Percentiles rank a stretch among this genome's conserved stretches.
Conservation (phyloP, 352 stramenopile genomes). For the Phytophthora ramorum region DNA sequence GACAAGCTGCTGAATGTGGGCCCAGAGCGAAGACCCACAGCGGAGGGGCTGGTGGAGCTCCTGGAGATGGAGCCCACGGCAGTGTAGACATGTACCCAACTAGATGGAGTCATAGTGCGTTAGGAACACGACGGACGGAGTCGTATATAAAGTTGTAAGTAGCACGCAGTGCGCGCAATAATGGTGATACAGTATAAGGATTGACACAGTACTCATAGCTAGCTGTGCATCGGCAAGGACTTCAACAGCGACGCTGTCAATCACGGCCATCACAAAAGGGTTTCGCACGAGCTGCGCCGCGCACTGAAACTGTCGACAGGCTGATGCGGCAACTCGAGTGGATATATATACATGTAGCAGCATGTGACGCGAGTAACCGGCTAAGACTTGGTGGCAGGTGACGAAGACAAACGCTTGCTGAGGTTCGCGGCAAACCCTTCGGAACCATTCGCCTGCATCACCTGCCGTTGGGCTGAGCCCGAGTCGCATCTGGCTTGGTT, state of each 20-base stretch:
- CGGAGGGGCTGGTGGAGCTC: constrained; percentile 25
- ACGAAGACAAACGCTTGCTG: not conserved
- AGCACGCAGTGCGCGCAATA: not conserved
- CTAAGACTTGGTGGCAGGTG: not conserved
- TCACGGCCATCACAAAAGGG: no score
- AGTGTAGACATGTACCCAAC: not conserved
- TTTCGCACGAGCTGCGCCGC: no score
- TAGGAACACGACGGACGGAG: not conserved
- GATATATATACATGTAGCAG: not conserved
- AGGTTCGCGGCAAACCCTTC: not conserved
- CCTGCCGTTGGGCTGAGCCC: not conserved
- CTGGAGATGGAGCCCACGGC: constrained; percentile 4
- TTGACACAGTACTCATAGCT: not conserved
- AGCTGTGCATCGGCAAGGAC: not conserved
- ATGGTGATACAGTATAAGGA: not conserved
- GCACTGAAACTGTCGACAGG: no score
- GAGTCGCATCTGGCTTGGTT: no score
- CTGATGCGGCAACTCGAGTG: not conserved
- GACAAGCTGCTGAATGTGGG: constrained; percentile 14
- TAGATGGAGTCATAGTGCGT: not conserved
- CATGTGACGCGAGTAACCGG: not conserved
- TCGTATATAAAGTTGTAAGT: not conserved
- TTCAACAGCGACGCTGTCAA: no score
- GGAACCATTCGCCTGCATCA: not conserved
- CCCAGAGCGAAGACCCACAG: constrained; percentile 10